A percentile compares a stretch with the other conserved stretches of the same genome.
These are phyloP conservation scores for Scorias spongiosa DNA, from an alignment of 2,329 filamentous ascomycete genomes.

Conservation along the genomic window DNA sequence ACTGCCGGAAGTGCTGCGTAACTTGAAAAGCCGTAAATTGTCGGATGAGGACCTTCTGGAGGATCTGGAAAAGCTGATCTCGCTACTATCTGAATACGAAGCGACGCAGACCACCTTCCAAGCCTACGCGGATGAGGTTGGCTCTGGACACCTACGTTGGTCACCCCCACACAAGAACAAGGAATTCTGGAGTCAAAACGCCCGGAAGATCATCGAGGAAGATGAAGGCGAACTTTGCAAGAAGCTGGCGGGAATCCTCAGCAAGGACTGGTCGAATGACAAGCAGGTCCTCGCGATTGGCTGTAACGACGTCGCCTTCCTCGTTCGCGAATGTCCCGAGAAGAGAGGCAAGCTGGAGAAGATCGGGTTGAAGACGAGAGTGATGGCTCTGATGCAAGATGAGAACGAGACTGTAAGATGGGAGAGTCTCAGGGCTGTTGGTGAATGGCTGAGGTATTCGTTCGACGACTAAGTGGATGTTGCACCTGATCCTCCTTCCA, in stretches of 20 bases:
- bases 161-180: constrained; percentile 77
- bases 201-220: constrained; percentile 69
- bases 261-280: constrained; percentile 70
- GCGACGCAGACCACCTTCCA: constrained; percentile 53
- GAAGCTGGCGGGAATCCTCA: constrained; percentile 73
- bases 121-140: constrained; percentile 64
- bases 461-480: constrained; percentile 32
- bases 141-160: constrained; percentile 79
- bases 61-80: constrained; percentile 30
- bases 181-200: constrained; percentile 85
- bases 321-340: constrained; percentile 83
- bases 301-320: constrained; percentile 77
- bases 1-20: constrained; percentile 49
- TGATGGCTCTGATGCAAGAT: constrained; percentile 90
- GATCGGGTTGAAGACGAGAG: constrained; percentile 66
- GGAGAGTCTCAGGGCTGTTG: constrained; percentile 79
- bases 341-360: constrained; percentile 67
- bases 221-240: constrained; percentile 65
- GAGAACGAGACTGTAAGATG: constrained; percentile 77
- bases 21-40: constrained; percentile 37
- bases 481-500: too few relatives aligned
- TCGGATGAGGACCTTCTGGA: constrained; percentile 38
- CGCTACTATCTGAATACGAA: constrained; percentile 73
- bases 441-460: constrained; percentile 60
- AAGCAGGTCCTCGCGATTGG: constrained; percentile 78